phyloP scores from a whole-genome alignment of 164 flowering plant genomes.

The Vitis rotundifolia region DNA sequence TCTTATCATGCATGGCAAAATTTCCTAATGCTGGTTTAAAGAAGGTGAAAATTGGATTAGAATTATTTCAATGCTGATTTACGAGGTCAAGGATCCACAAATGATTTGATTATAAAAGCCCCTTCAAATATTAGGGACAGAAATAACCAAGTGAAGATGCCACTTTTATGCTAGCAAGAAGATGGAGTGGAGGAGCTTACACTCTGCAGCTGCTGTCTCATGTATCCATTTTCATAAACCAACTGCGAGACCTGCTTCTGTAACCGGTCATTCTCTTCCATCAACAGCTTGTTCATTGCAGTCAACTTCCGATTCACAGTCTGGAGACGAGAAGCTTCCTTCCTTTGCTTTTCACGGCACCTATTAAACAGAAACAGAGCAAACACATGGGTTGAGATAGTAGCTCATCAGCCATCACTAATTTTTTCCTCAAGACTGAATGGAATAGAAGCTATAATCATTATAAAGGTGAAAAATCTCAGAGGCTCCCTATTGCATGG shows the following conservation, averaged over 20 bases:
- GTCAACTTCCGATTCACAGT: conserved; percentile 78
- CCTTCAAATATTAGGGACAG: background rate
- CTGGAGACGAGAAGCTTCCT: conserved; percentile 78
- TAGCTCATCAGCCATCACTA: background rate
- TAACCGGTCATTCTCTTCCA: conserved; percentile 91
- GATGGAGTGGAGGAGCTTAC: conserved; percentile 32
- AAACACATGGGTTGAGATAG: too few relatives aligned
- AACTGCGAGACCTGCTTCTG: conserved; percentile 87
- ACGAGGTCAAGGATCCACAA: too few relatives aligned
- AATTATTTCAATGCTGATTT: too few relatives aligned
- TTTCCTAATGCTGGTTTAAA: too few relatives aligned
- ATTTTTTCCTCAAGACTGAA: too few relatives aligned
- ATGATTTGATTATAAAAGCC: too few relatives aligned
- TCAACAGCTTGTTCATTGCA: conserved; percentile 89
- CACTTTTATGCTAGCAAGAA: background rate
- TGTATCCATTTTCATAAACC: conserved; percentile 80
- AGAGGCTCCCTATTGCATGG: too few relatives aligned
- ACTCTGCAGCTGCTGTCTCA: conserved; percentile 63
- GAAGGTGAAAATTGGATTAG: too few relatives aligned
- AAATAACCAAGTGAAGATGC: background rate
- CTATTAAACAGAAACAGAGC: conserved; percentile 27
- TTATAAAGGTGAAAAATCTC: too few relatives aligned
- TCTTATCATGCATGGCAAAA: too few relatives aligned
- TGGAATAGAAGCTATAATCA: too few relatives aligned
- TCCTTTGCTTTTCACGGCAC: conserved; percentile 90